phyloP scores from a whole-genome alignment of 1,139 yeast species.

The Pichiaceae sp. region DNA sequence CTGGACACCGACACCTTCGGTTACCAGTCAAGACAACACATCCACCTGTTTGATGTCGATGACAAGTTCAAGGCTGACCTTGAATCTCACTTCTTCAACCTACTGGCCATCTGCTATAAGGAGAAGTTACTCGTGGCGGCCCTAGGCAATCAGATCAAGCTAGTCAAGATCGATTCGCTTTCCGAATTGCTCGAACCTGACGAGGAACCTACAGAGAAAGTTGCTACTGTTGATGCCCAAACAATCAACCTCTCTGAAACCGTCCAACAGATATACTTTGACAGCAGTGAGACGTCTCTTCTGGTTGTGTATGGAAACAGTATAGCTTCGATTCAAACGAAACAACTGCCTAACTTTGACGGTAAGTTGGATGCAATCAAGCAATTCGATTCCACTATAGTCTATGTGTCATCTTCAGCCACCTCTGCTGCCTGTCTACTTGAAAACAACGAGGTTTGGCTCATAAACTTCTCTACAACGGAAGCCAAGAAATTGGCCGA shows the following conservation, averaged over 20 bases:
- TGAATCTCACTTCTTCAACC: slow-evolving; percentile 8
- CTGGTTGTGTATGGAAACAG: slow-evolving; percentile 4
- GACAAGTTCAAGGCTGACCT: slow-evolving; percentile 2
- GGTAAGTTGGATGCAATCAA: background rate
- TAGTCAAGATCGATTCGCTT: slow-evolving; percentile 11
- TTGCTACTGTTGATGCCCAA: slow-evolving; percentile 3
- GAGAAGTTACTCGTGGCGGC: slow-evolving; percentile 13
- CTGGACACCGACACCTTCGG: slow-evolving; percentile 16
- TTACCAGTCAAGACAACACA: slow-evolving; percentile 16
- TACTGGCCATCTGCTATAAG: slow-evolving; percentile 12
- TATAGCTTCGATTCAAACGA: background rate
- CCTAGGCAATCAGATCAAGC: slow-evolving; percentile 9
- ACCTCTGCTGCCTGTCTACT: slow-evolving; percentile 3
- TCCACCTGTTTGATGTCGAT: slow-evolving; percentile 13
- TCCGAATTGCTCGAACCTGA: slow-evolving; percentile 11
- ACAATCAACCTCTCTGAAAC: slow-evolving; percentile 9
- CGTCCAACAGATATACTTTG: slow-evolving; percentile 10
- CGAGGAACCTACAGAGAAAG: slow-evolving; percentile 9
- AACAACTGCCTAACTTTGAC: background rate
- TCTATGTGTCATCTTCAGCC: background rate
- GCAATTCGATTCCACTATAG: background rate
- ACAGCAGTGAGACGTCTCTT: slow-evolving; percentile 6
- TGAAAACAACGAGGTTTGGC: slow-evolving; percentile 5
- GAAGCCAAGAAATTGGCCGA: slow-evolving; percentile 5
- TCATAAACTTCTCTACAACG: slow-evolving; percentile 1